These are phyloP conservation scores for Thamnidium elegans DNA, from an alignment of 192 early-diverging fungal genomes.

Conservation along the genomic window DNA sequence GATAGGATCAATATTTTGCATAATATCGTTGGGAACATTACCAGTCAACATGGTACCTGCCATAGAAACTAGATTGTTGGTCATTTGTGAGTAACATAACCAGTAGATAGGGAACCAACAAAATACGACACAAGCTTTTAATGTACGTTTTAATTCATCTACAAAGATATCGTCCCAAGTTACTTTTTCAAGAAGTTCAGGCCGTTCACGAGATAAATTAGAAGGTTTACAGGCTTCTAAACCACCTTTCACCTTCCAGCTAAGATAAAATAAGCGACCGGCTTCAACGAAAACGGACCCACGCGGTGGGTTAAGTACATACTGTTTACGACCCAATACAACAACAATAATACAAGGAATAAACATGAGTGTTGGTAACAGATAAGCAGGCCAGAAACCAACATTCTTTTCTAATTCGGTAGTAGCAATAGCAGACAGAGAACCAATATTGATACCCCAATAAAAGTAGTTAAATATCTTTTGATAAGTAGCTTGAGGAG, in stretches of 20 bases:
- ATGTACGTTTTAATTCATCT: conserved; percentile 58
- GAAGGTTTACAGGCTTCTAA: conserved; percentile 63
- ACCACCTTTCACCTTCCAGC: conserved; percentile 41
- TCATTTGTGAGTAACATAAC: conserved; percentile 69
- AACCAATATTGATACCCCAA: conserved; percentile 70
- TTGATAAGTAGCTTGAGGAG: conserved; percentile 69
- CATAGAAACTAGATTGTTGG: conserved; percentile 62
- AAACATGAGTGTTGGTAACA: conserved; percentile 50
- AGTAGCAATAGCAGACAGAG: conserved; percentile 57
- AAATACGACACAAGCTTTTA: conserved; percentile 70
- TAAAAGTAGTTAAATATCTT: conserved; percentile 87
- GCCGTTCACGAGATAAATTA: conserved; percentile 29
- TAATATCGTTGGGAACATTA: conserved; percentile 63
- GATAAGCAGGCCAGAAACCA: conserved; percentile 59
- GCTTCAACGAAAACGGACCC: conserved; percentile 58
- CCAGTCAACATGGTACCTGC: conserved; percentile 58
- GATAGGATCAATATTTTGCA: conserved; percentile 69
- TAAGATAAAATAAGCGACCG: conserved; percentile 26
- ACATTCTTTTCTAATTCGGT: conserved; percentile 61
- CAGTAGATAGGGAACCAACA: conserved; percentile 74
- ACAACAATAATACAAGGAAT: conserved; percentile 51
- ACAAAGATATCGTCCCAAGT: conserved; percentile 75
- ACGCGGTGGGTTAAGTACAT: conserved; percentile 53
- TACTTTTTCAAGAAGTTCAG: conserved; percentile 23
- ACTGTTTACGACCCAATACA: conserved; percentile 48